These are phyloP conservation scores for Leishmania arabica DNA, from an alignment of 208 protist species.

Conservation along the genomic window DNA sequence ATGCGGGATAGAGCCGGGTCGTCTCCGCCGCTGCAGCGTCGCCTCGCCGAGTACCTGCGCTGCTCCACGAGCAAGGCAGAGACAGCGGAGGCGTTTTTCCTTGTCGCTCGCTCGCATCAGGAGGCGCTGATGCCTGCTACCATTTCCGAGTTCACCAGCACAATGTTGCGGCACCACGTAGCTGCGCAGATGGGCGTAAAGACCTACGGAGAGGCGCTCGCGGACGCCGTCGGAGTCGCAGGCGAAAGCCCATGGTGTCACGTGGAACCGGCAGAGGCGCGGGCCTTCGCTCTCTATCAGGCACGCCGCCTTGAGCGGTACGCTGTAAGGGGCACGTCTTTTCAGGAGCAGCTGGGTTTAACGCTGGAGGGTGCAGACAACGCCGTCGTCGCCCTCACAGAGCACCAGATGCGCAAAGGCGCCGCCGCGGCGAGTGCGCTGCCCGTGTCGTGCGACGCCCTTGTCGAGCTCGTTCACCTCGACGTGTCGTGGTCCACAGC, in stretches of 20 bases:
- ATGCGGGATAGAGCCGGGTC: constrained; percentile 15
- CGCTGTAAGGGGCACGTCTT: constrained; percentile 47
- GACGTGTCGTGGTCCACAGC: constrained; percentile 74
- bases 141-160: constrained; percentile 35
- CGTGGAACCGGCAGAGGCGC: constrained; percentile 46
- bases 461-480: constrained; percentile 68
- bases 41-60: constrained; percentile 29
- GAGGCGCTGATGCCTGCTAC: constrained; percentile 27
- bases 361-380: constrained; percentile 79
- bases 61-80: constrained; percentile 39
- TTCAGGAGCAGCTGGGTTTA: constrained; percentile 50
- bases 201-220: constrained; percentile 46
- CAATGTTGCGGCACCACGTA: constrained; percentile 52
- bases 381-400: constrained; percentile 46
- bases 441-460: constrained; percentile 33
- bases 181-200: constrained; percentile 38
- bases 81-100: constrained; percentile 50
- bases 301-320: constrained; percentile 48
- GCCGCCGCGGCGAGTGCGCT: constrained; percentile 22
- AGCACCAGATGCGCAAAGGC: constrained; percentile 52
- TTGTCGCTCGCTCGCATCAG: constrained; percentile 29
- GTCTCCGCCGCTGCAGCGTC: constrained; percentile 25
- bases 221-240: constrained; percentile 41
- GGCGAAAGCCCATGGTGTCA: constrained; percentile 46
- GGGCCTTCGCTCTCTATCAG: constrained; percentile 54